Evolutionary conservation across 1,284 basidiomycete genomes (phyloP).

Genomic region (Athelia psychrophila): DNA sequence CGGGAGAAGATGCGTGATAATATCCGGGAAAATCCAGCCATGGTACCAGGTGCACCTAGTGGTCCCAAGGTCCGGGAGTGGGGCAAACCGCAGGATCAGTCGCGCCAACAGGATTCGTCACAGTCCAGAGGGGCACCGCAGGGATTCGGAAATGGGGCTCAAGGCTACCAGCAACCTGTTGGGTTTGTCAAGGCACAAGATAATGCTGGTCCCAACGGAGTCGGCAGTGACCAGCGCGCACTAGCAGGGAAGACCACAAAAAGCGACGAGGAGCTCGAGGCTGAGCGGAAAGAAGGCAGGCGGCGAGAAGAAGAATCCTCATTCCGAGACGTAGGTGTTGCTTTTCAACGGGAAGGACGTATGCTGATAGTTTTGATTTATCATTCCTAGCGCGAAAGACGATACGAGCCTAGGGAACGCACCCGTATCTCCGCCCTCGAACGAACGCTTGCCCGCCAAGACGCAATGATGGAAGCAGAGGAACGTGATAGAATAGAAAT

Average conservation of each 20-base stretch:
- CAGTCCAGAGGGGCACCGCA: constrained; percentile 35
- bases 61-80: constrained; percentile 75
- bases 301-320: constrained; percentile 78
- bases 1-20: constrained; percentile 80
- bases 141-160: constrained; percentile 62
- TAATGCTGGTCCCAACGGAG: constrained; percentile 22
- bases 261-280: constrained; percentile 85
- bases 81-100: constrained; percentile 59
- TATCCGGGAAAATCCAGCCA: constrained; percentile 49
- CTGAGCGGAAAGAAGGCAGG: constrained; percentile 69
- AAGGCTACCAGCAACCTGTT: constrained; percentile 75
- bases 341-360: constrained; percentile 4
- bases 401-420: constrained; percentile 80
- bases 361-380: constrained; percentile 3
- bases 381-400: constrained; percentile 64
- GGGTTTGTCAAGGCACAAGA: constrained; percentile 76
- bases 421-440: constrained; percentile 73
- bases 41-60: constrained; percentile 47
- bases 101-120: constrained; percentile 19
- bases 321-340: constrained; percentile 72
- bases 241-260: constrained; percentile 43
- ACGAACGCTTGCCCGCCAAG: constrained; percentile 70
- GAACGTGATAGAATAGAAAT: constrained; percentile 72
- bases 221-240: constrained; percentile 33
- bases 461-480: constrained; percentile 70